Evolutionary conservation across 495 filamentous ascomycete species (phyloP).

Genomic region (Pseudevernia furfuracea): DNA sequence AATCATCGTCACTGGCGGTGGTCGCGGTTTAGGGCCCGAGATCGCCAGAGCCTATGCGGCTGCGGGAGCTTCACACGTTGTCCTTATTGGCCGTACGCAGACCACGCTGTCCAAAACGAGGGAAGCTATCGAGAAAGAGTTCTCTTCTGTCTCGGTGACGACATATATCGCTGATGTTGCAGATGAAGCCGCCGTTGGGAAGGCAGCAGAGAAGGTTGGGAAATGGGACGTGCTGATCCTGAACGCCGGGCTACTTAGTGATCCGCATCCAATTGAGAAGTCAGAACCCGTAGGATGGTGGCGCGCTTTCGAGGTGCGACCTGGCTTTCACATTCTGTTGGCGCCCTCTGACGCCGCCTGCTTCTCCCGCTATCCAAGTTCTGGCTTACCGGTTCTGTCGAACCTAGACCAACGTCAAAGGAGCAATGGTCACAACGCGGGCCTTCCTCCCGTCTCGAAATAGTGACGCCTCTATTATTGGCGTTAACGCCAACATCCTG

Average conservation of each 20-base stretch:
- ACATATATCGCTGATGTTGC: slow-evolving; percentile 26
- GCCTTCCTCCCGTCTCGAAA: slow-evolving; percentile 30
- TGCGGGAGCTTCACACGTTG: slow-evolving; percentile 36
- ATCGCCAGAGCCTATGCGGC: slow-evolving; percentile 37
- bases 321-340: neutral
- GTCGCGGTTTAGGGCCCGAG: slow-evolving; percentile 39
- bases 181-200: slow-evolving; percentile 13
- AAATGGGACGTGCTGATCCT: slow-evolving; percentile 34
- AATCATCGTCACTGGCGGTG: slow-evolving; percentile 42
- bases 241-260: slow-evolving; percentile 30
- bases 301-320: slow-evolving; percentile 26
- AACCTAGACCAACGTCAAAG: slow-evolving; percentile 30
- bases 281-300: slow-evolving; percentile 27
- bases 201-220: slow-evolving; percentile 20
- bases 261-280: slow-evolving; percentile 24
- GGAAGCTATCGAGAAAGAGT: slow-evolving; percentile 14
- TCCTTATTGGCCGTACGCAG: slow-evolving; percentile 33
- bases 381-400: neutral
- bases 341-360: neutral
- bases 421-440: slow-evolving; percentile 28
- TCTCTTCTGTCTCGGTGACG: slow-evolving; percentile 19
- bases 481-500: slow-evolving; percentile 23
- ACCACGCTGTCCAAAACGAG: slow-evolving; percentile 17
- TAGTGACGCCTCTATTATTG: slow-evolving; percentile 26
- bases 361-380: neutral